Evolutionary conservation across 164 flowering plant genomes (phyloP).

Genomic region (Tinospora cordifolia): DNA sequence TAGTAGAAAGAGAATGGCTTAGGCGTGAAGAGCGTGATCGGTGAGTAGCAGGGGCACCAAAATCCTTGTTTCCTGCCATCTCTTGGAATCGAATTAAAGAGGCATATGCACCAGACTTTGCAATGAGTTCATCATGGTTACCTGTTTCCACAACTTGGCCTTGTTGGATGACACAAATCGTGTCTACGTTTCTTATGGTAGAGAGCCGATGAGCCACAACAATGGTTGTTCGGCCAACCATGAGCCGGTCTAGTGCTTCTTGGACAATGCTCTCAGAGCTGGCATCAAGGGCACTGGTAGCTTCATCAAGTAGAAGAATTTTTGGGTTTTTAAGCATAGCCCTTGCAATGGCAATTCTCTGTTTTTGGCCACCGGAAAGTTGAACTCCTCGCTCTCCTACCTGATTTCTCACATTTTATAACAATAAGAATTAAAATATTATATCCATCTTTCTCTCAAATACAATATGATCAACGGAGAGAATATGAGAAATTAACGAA

Average conservation of each 20-base stretch:
- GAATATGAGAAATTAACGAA: background rate
- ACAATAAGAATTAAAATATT: background rate
- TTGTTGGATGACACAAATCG: slow-evolving; percentile 83
- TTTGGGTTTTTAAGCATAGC: slow-evolving; percentile 85
- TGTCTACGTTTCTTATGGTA: slow-evolving; percentile 75
- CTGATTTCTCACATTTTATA: slow-evolving; percentile 23
- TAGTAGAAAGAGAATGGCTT: slow-evolving; percentile 91
- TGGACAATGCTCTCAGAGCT: slow-evolving; percentile 83
- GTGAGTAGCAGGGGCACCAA: slow-evolving; percentile 63
- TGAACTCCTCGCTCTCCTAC: slow-evolving; percentile 92
- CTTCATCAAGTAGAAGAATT: slow-evolving; percentile 84
- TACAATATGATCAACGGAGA: background rate
- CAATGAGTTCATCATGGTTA: slow-evolving; percentile 67
- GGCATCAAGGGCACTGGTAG: slow-evolving; percentile 90
- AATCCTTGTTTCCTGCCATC: slow-evolving; percentile 45
- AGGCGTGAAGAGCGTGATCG: slow-evolving; percentile 76
- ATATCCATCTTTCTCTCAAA: background rate
- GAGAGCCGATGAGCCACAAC: slow-evolving; percentile 78
- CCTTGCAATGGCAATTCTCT: slow-evolving; percentile 86
- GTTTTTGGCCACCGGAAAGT: slow-evolving; percentile 90
- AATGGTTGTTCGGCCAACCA: slow-evolving; percentile 79
- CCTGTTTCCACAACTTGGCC: slow-evolving; percentile 87
- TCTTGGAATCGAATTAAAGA: slow-evolving; percentile 53
- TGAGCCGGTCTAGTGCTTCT: slow-evolving; percentile 75
- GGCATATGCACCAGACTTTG: slow-evolving; percentile 64